phyloP scores from a whole-genome alignment of 306 rosid species.

The Rosa lucieae region DNA sequence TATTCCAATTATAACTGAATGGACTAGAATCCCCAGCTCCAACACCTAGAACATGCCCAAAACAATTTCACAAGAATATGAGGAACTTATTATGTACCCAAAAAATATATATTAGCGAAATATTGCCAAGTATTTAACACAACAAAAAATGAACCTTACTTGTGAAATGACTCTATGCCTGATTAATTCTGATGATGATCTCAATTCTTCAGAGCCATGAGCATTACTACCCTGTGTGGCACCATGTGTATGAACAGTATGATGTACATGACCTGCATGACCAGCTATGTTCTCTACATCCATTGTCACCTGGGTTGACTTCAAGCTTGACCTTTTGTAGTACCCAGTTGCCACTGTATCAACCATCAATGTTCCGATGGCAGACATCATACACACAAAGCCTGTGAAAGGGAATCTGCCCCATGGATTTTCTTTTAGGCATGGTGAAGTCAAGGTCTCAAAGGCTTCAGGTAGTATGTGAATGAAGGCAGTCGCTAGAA shows the following conservation, averaged over 20 bases:
- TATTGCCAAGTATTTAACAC: background rate
- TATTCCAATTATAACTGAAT: conserved; percentile 78
- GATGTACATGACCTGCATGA: conserved; percentile 59
- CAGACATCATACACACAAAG: conserved; percentile 60
- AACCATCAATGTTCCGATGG: conserved; percentile 64
- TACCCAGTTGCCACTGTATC: conserved; percentile 61
- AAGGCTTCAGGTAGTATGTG: conserved; percentile 76
- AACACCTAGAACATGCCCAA: conserved; percentile 44
- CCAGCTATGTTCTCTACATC: conserved; percentile 40
- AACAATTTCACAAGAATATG: background rate
- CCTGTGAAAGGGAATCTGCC: conserved; percentile 56
- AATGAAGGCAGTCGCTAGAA: conserved; percentile 62
- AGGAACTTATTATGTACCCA: background rate
- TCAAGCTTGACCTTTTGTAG: conserved; percentile 51
- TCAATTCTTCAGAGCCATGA: conserved; percentile 45
- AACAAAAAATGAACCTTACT: conserved; percentile 27
- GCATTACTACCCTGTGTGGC: conserved; percentile 63
- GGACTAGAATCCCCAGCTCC: conserved; percentile 84
- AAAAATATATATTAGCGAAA: background rate
- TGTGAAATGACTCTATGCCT: conserved; percentile 67
- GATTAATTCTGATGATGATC: conserved; percentile 43
- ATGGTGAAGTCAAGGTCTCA: conserved; percentile 52
- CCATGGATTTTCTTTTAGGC: conserved; percentile 56
- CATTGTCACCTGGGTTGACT: conserved; percentile 37
- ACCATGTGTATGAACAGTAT: conserved; percentile 51